Evolutionary conservation across 2,329 filamentous ascomycete species (phyloP).

Genomic region (Nigrospora sphaerica): DNA sequence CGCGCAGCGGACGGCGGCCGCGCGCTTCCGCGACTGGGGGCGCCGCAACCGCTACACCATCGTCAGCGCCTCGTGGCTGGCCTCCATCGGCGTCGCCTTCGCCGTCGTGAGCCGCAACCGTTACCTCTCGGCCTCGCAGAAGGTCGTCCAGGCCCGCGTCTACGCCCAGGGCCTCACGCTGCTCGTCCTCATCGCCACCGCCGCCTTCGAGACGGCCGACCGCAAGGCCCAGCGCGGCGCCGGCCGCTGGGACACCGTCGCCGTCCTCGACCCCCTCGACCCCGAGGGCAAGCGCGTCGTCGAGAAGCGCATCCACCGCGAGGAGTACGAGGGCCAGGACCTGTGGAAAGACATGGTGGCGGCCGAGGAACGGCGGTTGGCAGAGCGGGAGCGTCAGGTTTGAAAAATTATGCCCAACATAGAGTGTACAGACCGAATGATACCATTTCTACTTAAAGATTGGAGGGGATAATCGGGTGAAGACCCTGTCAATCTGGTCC

Average conservation of each 20-base stretch:
- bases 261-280: slow-evolving; percentile 73
- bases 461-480: too few relatives aligned
- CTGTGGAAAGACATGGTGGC: slow-evolving; percentile 91
- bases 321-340: slow-evolving; percentile 82
- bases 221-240: slow-evolving; percentile 56
- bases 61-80: slow-evolving; percentile 75
- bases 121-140: slow-evolving; percentile 69
- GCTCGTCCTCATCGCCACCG: slow-evolving; percentile 73
- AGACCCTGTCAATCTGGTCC: too few relatives aligned
- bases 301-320: slow-evolving; percentile 82
- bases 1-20: slow-evolving; percentile 45
- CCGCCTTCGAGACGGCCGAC: slow-evolving; percentile 75
- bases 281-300: slow-evolving; percentile 76
- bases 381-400: slow-evolving; percentile 20
- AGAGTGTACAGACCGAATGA: too few relatives aligned
- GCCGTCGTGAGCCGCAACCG: slow-evolving; percentile 71
- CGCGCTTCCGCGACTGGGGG: slow-evolving; percentile 66
- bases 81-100: slow-evolving; percentile 69
- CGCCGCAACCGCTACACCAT: slow-evolving; percentile 79
- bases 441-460: too few relatives aligned
- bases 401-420: not conserved
- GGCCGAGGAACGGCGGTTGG: slow-evolving; percentile 61
- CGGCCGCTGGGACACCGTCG: slow-evolving; percentile 78
- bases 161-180: slow-evolving; percentile 88
- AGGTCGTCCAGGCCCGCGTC: slow-evolving; percentile 89